A percentile compares a stretch with the other conserved stretches of the same genome.
phyloP scores from a whole-genome alignment of 2,329 filamentous ascomycete species.

The Decorospora gaudefroyi region DNA sequence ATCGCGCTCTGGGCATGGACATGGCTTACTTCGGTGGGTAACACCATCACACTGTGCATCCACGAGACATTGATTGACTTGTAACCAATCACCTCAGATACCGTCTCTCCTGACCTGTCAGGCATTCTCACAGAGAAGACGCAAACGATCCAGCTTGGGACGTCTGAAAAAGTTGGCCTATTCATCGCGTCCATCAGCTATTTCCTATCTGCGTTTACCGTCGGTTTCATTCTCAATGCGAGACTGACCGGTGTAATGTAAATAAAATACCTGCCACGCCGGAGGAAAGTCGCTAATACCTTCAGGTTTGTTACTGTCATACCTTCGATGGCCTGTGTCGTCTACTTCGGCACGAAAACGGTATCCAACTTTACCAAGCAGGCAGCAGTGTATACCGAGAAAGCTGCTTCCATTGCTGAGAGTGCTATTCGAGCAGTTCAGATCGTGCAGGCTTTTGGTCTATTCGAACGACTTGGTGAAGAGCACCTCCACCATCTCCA shows the following conservation, averaged over 20 bases:
- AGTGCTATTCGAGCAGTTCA: slow-evolving; percentile 54
- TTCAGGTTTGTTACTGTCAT: slow-evolving; percentile 52
- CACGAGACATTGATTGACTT: slow-evolving; percentile 1
- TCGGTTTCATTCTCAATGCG: slow-evolving; percentile 53
- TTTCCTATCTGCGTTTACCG: slow-evolving; percentile 52
- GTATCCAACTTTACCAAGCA: slow-evolving; percentile 50
- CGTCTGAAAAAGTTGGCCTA: slow-evolving; percentile 54
- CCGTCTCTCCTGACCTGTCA: slow-evolving; percentile 55
- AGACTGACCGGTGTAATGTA: slow-evolving; percentile 50
- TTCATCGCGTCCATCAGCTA: slow-evolving; percentile 54
- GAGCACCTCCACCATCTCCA: slow-evolving; percentile 46
- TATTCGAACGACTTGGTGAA: slow-evolving; percentile 48
- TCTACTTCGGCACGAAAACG: slow-evolving; percentile 49
- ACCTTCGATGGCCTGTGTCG: slow-evolving; percentile 53
- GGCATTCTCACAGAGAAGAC: slow-evolving; percentile 53
- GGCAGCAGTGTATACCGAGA: slow-evolving; percentile 47
- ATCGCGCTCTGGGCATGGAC: slow-evolving; percentile 56
- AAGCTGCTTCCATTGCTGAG: slow-evolving; percentile 52
- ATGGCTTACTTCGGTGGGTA: slow-evolving; percentile 53
- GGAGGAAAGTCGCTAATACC: slow-evolving; percentile 6
- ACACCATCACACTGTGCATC: neutral
- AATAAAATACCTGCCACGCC: slow-evolving; percentile 1
- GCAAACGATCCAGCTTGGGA: slow-evolving; percentile 53
- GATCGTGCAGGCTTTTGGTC: slow-evolving; percentile 56
- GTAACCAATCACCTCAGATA: slow-evolving; percentile 38